Evolutionary conservation across 2,329 filamentous ascomycete species (phyloP).

Genomic region (Hypoxylon sp.): DNA sequence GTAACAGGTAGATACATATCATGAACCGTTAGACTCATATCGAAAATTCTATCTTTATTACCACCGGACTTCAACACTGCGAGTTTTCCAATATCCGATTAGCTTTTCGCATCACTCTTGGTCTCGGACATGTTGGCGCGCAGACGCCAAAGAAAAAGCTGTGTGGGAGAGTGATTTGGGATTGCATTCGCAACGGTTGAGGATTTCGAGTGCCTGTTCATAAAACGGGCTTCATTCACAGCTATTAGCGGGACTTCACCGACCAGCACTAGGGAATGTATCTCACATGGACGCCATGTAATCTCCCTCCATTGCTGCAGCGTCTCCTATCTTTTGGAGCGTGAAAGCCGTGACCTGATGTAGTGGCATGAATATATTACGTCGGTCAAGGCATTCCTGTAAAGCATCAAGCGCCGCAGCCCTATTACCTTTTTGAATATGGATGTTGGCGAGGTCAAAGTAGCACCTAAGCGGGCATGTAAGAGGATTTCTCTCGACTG

Average conservation of each 20-base stretch:
- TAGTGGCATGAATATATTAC: conserved; percentile 4
- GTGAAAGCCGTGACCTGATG: conserved; percentile 13
- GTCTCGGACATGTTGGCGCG: background rate
- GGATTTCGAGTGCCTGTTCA: conserved; percentile 12
- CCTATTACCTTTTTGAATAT: background rate
- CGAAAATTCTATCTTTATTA: background rate
- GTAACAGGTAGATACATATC: conserved; percentile 12
- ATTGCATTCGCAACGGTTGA: conserved; percentile 15
- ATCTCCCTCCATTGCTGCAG: conserved; percentile 4
- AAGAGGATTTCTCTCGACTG: background rate
- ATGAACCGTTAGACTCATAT: background rate
- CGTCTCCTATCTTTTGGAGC: conserved; percentile 10
- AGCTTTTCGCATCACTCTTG: background rate
- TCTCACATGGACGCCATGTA: conserved; percentile 7
- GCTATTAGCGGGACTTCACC: background rate
- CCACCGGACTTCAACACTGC: background rate
- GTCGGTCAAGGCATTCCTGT: conserved; percentile 3
- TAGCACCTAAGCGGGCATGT: conserved; percentile 7
- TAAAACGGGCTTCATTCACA: conserved; percentile 4
- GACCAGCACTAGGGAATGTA: background rate
- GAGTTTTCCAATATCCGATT: background rate
- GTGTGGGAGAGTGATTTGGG: conserved; percentile 10
- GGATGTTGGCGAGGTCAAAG: conserved; percentile 15
- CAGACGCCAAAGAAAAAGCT: conserved; percentile 2
- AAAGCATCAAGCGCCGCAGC: background rate